A percentile compares a stretch with the other conserved stretches of the same genome.
Evolutionary conservation across 768 basidiomycete species (phyloP).

Genomic region (Xerocomellus amylosporus): DNA sequence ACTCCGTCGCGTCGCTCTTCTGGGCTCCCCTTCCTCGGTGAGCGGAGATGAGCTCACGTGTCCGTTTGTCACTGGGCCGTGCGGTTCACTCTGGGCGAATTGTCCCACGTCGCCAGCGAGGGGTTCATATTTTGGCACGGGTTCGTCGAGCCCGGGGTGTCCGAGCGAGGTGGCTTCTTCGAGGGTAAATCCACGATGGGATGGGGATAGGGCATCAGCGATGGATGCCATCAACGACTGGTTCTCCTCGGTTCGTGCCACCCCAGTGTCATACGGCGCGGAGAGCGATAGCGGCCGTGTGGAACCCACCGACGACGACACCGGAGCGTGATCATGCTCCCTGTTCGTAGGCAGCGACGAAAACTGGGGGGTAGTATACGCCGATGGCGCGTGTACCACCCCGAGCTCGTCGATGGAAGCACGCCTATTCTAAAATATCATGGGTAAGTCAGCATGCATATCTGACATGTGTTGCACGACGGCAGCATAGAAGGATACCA

Average conservation of each 20-base stretch:
- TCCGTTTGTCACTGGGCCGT: constrained; percentile 18
- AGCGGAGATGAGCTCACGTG: constrained; percentile 3
- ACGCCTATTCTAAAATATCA: constrained; percentile 15
- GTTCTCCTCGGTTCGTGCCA: constrained; percentile 17
- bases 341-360: constrained; percentile 61
- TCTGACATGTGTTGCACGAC: constrained; percentile 12
- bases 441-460: constrained; percentile 10
- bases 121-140: constrained; percentile 38
- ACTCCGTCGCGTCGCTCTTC: constrained; percentile 30
- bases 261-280: constrained; percentile 6
- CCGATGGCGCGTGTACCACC: constrained; percentile 4
- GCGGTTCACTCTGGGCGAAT: constrained; percentile 16
- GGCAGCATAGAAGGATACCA: constrained; percentile 4
- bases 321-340: constrained; percentile 30
- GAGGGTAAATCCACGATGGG: constrained; percentile 24
- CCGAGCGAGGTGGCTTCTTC: constrained; percentile 22
- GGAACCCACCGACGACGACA: constrained; percentile 10
- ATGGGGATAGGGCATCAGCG: constrained; percentile 35
- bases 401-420: constrained; percentile 30
- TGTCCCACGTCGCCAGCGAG: constrained; percentile 6
- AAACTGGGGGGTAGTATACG: constrained; percentile 38
- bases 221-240: constrained; percentile 40
- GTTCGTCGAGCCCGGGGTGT: constrained; percentile 29
- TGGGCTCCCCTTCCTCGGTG: constrained; percentile 16
- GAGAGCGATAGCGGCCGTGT: constrained; percentile 6